Percentiles rank a stretch among this genome's conserved stretches.
These are phyloP conservation scores for Noccaea bulbosa DNA, from an alignment of 345 rosid genomes.

Conservation along the genomic window DNA sequence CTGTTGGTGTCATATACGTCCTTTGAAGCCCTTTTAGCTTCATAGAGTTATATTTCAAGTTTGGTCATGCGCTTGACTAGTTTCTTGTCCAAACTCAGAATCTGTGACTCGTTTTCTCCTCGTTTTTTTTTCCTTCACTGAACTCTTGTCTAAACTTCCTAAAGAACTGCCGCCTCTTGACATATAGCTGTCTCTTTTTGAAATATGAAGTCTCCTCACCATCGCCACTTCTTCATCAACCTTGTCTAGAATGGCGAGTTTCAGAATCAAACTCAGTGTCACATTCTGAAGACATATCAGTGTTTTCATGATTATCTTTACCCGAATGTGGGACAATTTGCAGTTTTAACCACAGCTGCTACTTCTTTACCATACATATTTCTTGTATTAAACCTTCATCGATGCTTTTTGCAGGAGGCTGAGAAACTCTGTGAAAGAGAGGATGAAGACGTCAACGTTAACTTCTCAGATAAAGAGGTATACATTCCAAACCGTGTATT, in stretches of 20 bases:
- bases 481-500: neutral
- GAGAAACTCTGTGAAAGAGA: slow-evolving; percentile 4
- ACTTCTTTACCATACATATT: slow-evolving; percentile 67
- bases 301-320: slow-evolving; percentile 49
- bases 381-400: neutral
- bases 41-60: slow-evolving; percentile 82
- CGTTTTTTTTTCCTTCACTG: too few relatives aligned
- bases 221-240: slow-evolving; percentile 46
- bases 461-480: slow-evolving; percentile 15
- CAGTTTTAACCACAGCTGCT: slow-evolving; percentile 83
- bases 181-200: slow-evolving; percentile 51
- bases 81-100: slow-evolving; percentile 69
- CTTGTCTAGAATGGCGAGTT: slow-evolving; percentile 44
- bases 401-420: slow-evolving; percentile 20
- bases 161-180: slow-evolving; percentile 61
- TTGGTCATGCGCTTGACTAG: slow-evolving; percentile 78
- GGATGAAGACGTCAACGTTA: neutral
- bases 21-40: slow-evolving; percentile 64
- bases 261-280: slow-evolving; percentile 66
- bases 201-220: slow-evolving; percentile 38
- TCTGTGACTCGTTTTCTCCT: neutral
- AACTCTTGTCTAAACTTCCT: slow-evolving; percentile 48
- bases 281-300: slow-evolving; percentile 58
- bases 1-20: slow-evolving; percentile 31
- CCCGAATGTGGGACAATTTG: slow-evolving; percentile 58